phyloP scores from a whole-genome alignment of 305 asterid species.

The Fraxinus baroniana region DNA sequence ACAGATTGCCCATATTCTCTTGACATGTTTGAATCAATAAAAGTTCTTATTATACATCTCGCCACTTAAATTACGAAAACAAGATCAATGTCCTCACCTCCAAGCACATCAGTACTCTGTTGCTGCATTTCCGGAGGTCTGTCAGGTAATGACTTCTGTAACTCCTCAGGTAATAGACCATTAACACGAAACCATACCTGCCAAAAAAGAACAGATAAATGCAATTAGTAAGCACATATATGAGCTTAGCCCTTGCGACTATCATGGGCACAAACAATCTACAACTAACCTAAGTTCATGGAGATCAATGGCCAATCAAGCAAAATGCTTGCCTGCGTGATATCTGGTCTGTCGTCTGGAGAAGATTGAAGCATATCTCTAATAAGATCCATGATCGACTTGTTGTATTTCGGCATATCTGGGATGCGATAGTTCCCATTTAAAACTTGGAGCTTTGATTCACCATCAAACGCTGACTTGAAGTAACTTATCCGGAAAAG shows the following conservation, averaged over 20 bases:
- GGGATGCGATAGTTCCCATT: slow-evolving; percentile 86
- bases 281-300: slow-evolving; percentile 83
- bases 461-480: slow-evolving; percentile 93
- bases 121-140: slow-evolving; percentile 69
- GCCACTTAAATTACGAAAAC: background rate
- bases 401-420: slow-evolving; percentile 79
- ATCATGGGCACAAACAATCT: slow-evolving; percentile 60
- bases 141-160: slow-evolving; percentile 83
- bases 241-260: slow-evolving; percentile 53
- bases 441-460: slow-evolving; percentile 89
- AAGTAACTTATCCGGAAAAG: slow-evolving; percentile 88
- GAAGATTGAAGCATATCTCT: slow-evolving; percentile 83
- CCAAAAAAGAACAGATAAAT: slow-evolving; percentile 29
- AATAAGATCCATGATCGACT: slow-evolving; percentile 59
- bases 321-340: slow-evolving; percentile 98
- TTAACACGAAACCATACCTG: slow-evolving; percentile 99
- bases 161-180: slow-evolving; percentile 66
- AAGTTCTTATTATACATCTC: slow-evolving; percentile 12
- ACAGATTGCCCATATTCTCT: background rate
- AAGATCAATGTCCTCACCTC: slow-evolving; percentile 38
- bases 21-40: background rate
- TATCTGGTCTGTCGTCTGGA: slow-evolving; percentile 87
- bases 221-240: slow-evolving; percentile 36
- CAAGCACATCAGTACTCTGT: slow-evolving; percentile 45
- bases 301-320: slow-evolving; percentile 89